Evolutionary conservation across 805 yeast genomes (phyloP), one percentile per base, ranked within the genome.

Genomic region (Hemisphaericaspora nanyangensis): DNA sequence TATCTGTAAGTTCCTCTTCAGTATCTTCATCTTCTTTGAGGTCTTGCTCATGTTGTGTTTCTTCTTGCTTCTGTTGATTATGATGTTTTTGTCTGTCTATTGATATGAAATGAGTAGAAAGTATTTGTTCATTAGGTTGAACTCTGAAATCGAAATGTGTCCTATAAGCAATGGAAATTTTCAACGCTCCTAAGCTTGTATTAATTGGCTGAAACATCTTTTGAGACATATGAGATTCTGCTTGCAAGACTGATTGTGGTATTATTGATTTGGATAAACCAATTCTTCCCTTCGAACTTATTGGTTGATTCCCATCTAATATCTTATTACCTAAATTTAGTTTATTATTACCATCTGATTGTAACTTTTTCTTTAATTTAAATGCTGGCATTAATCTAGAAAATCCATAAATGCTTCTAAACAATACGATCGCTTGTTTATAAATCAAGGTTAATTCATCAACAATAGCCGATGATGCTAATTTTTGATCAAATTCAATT

Each of bases 121-220:
- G 58, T 5, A 80, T 58, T 41, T 77, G 79, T 50, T 85, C 93
- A 30, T 77, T 76, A 49, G 82, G 88, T 45, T 72, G 77, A 8
- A 88, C 64, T 29, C 73, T 64, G 60, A 91, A 91, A 34, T 77
- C 74, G 45, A 79, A 71, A 54, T 88, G 83, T 29, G 68, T 72
- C 40, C 99, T 72, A 52, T 85, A 91, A 2, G 95, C 82, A 1
- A 87, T 93, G 0, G 93, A 79, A 6, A 86, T 74, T 42, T 78
- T 72, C 37, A 91, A 60, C 1, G 82, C 66, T 0, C 99, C 99
- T 33, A 78, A 68, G 6, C 84, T 79, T 0, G 96, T 87, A 39
- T 74, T 70, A 3, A 93, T 77, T 0, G 95, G 87, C 4, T 77
- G 72, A 39, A 93, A 74, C 39, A 70, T 70, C 50, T 78, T 78